These are phyloP conservation scores for Aureobasidium namibiae DNA, from an alignment of 2,329 filamentous ascomycete species.

Conservation along the genomic window DNA sequence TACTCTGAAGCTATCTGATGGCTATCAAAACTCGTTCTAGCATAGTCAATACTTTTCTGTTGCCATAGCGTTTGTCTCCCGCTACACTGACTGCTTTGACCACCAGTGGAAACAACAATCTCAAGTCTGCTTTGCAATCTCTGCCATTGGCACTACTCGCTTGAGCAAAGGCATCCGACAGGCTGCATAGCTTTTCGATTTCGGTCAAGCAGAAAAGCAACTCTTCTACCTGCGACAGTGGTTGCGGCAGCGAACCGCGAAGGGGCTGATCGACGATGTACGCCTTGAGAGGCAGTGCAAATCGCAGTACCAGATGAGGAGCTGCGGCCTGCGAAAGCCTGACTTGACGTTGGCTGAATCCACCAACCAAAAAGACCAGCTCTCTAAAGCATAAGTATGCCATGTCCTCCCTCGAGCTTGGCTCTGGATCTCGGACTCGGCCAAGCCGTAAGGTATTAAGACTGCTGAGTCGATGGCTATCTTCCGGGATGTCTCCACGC, in stretches of 20 bases:
- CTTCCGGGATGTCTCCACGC: constrained; percentile 48
- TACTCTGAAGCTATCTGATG: neutral
- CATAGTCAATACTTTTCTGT: constrained; percentile 39
- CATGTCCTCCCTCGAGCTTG: constrained; percentile 61
- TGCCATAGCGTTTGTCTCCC: constrained; percentile 49
- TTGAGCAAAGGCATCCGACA: constrained; percentile 35
- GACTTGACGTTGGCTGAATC: constrained; percentile 34
- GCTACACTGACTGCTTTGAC: constrained; percentile 56
- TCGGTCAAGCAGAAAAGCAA: constrained; percentile 61
- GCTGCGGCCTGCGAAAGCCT: constrained; percentile 67
- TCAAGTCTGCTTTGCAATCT: constrained; percentile 62
- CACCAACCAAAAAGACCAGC: constrained; percentile 40
- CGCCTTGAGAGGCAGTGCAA: constrained; percentile 68
- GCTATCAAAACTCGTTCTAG: constrained; percentile 34
- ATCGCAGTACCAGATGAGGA: constrained; percentile 74
- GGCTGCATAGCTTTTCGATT: constrained; percentile 60
- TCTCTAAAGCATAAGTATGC: constrained; percentile 74
- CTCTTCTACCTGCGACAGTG: constrained; percentile 70
- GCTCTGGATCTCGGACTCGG: constrained; percentile 59
- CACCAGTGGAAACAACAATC: constrained; percentile 71
- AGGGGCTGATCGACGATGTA: constrained; percentile 91
- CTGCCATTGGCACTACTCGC: constrained; percentile 21
- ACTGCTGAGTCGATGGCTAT: constrained; percentile 44
- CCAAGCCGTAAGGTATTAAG: constrained; percentile 62
- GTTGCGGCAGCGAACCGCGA: constrained; percentile 80